phyloP scores from a whole-genome alignment of 2,329 filamentous ascomycete genomes.

The Aquanectria penicillioides region DNA sequence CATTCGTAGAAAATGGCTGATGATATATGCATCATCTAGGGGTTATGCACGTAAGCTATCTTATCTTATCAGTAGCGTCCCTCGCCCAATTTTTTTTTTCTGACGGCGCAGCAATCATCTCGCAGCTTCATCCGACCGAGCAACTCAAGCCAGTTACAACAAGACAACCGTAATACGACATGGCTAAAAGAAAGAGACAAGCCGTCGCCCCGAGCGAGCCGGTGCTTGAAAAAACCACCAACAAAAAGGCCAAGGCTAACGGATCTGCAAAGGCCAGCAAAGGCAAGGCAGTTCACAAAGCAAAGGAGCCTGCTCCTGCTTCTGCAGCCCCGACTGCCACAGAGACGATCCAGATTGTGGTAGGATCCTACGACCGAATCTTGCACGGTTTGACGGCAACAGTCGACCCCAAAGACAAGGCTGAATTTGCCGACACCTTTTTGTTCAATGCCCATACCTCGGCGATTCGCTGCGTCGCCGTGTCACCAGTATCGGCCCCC shows the following conservation, averaged over 20 bases:
- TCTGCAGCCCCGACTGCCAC: conserved; percentile 28
- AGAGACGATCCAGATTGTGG: conserved; percentile 85
- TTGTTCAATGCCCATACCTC: conserved; percentile 94
- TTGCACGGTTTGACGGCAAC: conserved; percentile 90
- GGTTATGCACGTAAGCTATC: conserved; percentile 36
- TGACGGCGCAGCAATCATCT: neutral
- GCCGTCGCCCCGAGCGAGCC: conserved; percentile 42
- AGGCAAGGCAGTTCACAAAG: conserved; percentile 3
- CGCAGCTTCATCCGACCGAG: conserved; percentile 15
- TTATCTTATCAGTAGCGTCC: conserved; percentile 47
- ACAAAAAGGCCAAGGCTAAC: conserved; percentile 43
- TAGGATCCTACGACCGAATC: conserved; percentile 92
- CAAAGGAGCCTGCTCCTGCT: conserved; percentile 35
- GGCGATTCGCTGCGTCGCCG: conserved; percentile 86
- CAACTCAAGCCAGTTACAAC: conserved; percentile 19
- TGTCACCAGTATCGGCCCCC: conserved; percentile 78
- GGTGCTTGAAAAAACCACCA: conserved; percentile 31
- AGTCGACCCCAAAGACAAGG: conserved; percentile 56
- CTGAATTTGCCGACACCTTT: conserved; percentile 89
- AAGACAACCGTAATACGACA: conserved; percentile 37
- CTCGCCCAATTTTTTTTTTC: conserved; percentile 42
- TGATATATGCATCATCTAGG: conserved; percentile 28
- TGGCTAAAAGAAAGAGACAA: conserved; percentile 63
- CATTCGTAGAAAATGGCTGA: neutral
- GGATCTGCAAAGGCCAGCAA: conserved; percentile 20